Percentiles rank a stretch among this genome's conserved stretches.
Evolutionary conservation across 371 early-diverging fungal species (phyloP).

Genomic region (Apophysomyces variabilis): DNA sequence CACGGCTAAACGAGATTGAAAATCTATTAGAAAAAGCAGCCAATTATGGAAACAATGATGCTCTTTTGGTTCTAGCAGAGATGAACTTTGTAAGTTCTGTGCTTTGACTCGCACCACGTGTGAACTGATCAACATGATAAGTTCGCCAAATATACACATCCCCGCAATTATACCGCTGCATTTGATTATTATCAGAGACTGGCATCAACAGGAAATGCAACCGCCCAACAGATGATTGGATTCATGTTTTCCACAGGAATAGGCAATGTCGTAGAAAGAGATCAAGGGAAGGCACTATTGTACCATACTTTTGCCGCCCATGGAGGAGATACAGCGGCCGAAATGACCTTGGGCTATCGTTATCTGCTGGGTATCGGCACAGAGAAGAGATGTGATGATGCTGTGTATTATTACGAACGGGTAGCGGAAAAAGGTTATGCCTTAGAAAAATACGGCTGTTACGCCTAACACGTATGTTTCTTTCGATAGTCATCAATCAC

Average conservation of each 20-base stretch:
- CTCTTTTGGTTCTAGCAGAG: constrained; percentile 56
- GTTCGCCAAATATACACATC: constrained; percentile 64
- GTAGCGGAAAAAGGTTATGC: constrained; percentile 81
- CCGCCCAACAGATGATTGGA: constrained; percentile 89
- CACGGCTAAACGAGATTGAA: constrained; percentile 28
- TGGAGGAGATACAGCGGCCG: constrained; percentile 73
- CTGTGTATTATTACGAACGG: constrained; percentile 75
- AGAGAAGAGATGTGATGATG: constrained; percentile 76
- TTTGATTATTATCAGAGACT: constrained; percentile 63
- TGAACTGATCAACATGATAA: neutral
- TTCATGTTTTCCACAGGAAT: constrained; percentile 90
- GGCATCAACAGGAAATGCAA: constrained; percentile 75
- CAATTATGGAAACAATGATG: constrained; percentile 47
- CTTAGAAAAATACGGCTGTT: neutral
- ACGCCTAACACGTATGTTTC: neutral
- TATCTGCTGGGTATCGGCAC: constrained; percentile 84
- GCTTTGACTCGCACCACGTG: neutral
- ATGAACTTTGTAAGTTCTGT: constrained; percentile 57
- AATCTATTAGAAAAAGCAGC: constrained; percentile 34
- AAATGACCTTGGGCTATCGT: constrained; percentile 88
- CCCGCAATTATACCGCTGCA: constrained; percentile 61
- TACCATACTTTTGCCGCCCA: constrained; percentile 88
- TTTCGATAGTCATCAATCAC: constrained; percentile 62
- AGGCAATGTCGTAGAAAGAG: constrained; percentile 68
- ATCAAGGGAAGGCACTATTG: constrained; percentile 73